Evolutionary conservation across 139 green algal species (phyloP).

Genomic region (Tetraselmis striata): DNA sequence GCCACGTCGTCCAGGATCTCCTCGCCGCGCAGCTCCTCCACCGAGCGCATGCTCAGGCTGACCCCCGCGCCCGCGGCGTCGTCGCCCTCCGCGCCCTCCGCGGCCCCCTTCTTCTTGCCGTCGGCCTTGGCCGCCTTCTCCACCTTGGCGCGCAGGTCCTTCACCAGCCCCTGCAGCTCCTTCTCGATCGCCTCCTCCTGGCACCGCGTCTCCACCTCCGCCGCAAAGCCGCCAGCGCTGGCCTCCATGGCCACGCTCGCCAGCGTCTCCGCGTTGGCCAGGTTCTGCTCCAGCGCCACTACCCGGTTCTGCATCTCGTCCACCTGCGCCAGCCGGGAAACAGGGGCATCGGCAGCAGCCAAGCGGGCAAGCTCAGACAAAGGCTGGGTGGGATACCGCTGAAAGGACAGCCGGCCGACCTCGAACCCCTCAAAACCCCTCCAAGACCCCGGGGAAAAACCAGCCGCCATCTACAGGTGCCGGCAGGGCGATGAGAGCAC

Average conservation of each 20-base stretch:
- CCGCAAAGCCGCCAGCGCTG: not conserved
- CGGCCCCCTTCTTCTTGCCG: constrained; percentile 33
- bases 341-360: not conserved
- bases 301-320: constrained; percentile 15
- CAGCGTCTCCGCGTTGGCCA: constrained; percentile 46
- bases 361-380: not conserved
- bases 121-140: constrained; percentile 14
- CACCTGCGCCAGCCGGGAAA: constrained; percentile 5
- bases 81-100: constrained; percentile 61
- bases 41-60: constrained; percentile 1
- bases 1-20: constrained; percentile 37
- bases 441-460: too few relatives aligned
- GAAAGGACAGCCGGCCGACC: not conserved
- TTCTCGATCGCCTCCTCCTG: constrained; percentile 5
- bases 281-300: constrained; percentile 10
- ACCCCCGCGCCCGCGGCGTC: constrained; percentile 31
- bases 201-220: not conserved
- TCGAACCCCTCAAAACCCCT: too few relatives aligned
- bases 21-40: constrained; percentile 40
- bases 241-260: constrained; percentile 52
- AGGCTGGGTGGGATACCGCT: not conserved
- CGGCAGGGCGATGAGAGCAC: too few relatives aligned
- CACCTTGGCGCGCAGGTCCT: not conserved
- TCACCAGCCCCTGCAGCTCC: constrained; percentile 8
- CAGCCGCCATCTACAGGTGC: too few relatives aligned